Evolutionary conservation across 2,329 filamentous ascomycete species (phyloP), one percentile per base, ranked within the genome.

Genomic region (Fusarium falciforme): DNA sequence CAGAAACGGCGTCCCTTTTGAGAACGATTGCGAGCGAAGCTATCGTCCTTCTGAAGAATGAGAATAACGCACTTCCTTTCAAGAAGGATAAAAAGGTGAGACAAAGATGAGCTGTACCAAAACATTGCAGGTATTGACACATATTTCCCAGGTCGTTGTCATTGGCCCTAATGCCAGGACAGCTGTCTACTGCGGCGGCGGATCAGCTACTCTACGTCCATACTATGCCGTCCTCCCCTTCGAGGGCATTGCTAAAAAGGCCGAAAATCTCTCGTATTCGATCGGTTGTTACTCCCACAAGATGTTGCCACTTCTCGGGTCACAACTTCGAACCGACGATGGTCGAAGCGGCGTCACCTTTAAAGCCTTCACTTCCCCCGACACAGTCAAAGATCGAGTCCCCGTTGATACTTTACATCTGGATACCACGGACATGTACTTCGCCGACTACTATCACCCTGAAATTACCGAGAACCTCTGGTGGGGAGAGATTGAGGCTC

Each of bases 41-140:
- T 6, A 90, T 94, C 10, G 92, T 94, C 1, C 85, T 95, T 14
- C 83, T 95, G 59, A 94, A 94, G 83, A 95, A 95, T 73, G 88
- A 93, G 14, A 87, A 87, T 36, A 84, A 84, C 16, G 80, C 91
- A 0, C 84, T 95, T 1, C 93, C 93, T 1, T 80, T 93, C 5
- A 87, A 87, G 36, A 91, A 90, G 77, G 84, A 89, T 40, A 91
- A 89, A 75, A 91, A 89, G 74, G 89, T 88, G 0, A 38, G 35
- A 38, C 16, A 7, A 4, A 38, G 16, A 38, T 16, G 14, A 38
- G 35, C 16, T 11, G 6, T 17, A 7, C 35, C 14, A 16, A 36
- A 38, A 38, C 8, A 38, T 16, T 8, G 16, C 35, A 9, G 35
- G 3, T 38, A 16, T 17, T 38, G 35, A 38, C 7, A 38, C 35